Base-by-base conservation (phyloP, 2,329 filamentous ascomycete genomes). In the Chalara sp. region DNA sequence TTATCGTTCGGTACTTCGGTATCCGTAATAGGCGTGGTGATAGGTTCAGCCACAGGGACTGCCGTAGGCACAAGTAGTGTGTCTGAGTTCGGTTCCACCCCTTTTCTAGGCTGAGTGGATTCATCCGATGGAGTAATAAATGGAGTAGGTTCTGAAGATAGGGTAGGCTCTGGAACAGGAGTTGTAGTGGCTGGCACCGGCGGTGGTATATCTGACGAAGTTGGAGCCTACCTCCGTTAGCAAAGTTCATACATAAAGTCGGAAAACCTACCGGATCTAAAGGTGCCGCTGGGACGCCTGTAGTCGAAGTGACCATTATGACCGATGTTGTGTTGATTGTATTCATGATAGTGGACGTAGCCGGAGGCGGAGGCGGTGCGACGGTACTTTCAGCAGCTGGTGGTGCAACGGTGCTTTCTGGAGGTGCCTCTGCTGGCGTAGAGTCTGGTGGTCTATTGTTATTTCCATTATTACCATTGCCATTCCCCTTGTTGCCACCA, bases 81-180 rank as follows among this genome's bases (percentile, higher is more conserved):
- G 21, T 21, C 21, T 21, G 21, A 21, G 21, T 21, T 21, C 21
- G 21, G 21, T 21, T 21, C 21, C 21, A 21, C 21, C 21, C 21
- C 21, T 21, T 21, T 21, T 21, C 21, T 21, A 21, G 21, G 21
- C 21, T 21, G 21, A 3, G 21, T 21, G 2, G 21, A 21, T 21
- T 11, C 35, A 39, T 39, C 35, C 32, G 41, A 30, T 37, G 44
- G 28, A 7, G 44, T 30, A 32, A 31, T 35, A 32, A 44, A 48
- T 29, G 45, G 30, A 28, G 44, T 47, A 37, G 48, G 21, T 6
- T 21, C 29, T 30, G 50, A 33, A 32, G 47, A n/a, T 30, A 45
- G 7, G 29, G 12, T 37, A 31, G 44, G 44, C 21, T 48, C 41
- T 31, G 52, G 33, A 31, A 48, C 52, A 10, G 54, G 51, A 28